Evolutionary conservation across 2,329 filamentous ascomycete genomes (phyloP), one percentile per base, ranked within the genome.

Genomic region (Microdochium bolleyi): DNA sequence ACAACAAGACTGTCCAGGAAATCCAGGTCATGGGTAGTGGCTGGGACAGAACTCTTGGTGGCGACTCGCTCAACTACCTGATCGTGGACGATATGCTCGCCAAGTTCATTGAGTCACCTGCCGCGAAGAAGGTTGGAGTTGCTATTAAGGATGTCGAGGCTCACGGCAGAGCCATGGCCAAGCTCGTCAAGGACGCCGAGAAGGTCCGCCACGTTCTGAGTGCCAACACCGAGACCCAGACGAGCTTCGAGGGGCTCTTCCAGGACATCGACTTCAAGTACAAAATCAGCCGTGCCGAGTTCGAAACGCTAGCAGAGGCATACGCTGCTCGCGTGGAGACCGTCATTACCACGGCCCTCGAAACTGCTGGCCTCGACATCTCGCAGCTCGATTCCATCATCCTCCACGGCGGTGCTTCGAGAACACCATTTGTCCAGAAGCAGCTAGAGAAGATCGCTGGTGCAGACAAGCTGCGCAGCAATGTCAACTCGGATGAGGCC

Each of bases 1-100:
- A 83, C 75, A 97, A 96, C 78, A 97, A 97, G 81, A 96, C 91
- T 1, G 74, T 99, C 30, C 94, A 97, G 67, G 94, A 99, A 68
- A 87, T 97, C n/a, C 83, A 90, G 56, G 89, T 95, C 37, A 62
- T 96, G 48, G 92, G 92, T 54, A 81, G 81, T 60, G 90, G 89
- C 55, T 99, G 89, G 88, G 94, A 99, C 64, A 83, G 83, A 63
- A 88, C 87, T 2, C 84, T 99, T 19, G 94, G 94, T 54, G 94
- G 94, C 52, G 92, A 99, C 66, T 78, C 86, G 32, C 78, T 99
- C 56, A 99, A 96, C 69, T 82, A 87, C 54, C 75, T 96, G 55
- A 90, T 99, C 59, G 79, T 96, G 50, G 84, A 96, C 58, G 87
- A 97, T 66, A 95, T 97, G 82, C 75, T 96, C 53, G 72, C 80